Evolutionary conservation across 2,329 filamentous ascomycete species (phyloP), one percentile per base, ranked within the genome.

Genomic region (Fusarium gaditjirri): DNA sequence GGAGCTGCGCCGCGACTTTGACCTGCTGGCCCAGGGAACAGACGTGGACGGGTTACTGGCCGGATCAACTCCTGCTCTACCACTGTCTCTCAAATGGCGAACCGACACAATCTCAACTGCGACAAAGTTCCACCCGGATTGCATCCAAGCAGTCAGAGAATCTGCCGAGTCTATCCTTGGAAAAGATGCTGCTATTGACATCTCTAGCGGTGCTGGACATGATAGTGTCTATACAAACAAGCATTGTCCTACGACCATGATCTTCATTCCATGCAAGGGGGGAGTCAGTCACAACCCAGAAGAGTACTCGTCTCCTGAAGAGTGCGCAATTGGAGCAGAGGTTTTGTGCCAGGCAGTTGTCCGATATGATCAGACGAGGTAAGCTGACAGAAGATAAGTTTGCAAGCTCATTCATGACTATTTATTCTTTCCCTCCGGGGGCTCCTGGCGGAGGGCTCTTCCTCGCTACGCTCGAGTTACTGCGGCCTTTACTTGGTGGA

Each of bases 61-160:
- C 3, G 72, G 68, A 1, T 75, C 71, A 31, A 77, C 75, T 7
- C 70, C 85, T 83, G 61, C 84, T 80, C 2, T 84, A 80, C 55
- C 65, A 75, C 83, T 14, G 88, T 88, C 61, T 87, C 92, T 19
- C 83, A 86, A 63, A 80, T 92, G 90, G 85, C 83, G 81, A 5
- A 82, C 90, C 6, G 90, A 93, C 74, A 89, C 89, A 47, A 83
- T 89, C 57, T 88, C 84, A 4, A 85, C 87, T 0, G 89, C 90
- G 0, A 86, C 90, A 1, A 86, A 85, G 29, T 94, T 94, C 78
- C 85, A 93, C 69, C 80, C 86, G 2, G 88, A 90, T 70, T 93
- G 92, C 74, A 91, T 94, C 57, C 78, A 83, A 8, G 91, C 90
- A 27, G 90, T 93, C 4, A 83, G 25, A 86, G 54, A 88, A 86